phyloP scores from a whole-genome alignment of 78 protist species.

The Guillardia theta region DNA sequence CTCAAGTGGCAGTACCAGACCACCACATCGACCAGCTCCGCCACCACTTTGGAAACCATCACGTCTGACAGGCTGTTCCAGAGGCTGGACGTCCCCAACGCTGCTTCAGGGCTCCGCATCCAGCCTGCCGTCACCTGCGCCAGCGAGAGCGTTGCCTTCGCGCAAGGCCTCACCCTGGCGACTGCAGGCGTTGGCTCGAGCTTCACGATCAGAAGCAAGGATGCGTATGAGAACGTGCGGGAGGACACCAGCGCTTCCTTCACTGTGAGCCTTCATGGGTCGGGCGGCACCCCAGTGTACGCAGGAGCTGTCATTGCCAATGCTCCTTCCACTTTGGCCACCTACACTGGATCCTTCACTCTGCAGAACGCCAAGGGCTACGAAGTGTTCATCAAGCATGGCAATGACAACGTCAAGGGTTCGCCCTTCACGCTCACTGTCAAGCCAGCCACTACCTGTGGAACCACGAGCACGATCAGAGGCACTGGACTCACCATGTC shows the following conservation, averaged over 20 bases:
- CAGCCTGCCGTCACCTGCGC: neutral
- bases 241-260: neutral
- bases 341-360: neutral
- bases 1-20: neutral
- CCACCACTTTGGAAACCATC: neutral
- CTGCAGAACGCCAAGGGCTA: constrained; percentile 29
- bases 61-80: constrained; percentile 2
- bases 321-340: neutral
- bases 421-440: constrained; percentile 32
- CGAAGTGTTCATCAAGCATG: neutral
- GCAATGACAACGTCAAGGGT: neutral
- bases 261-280: neutral
- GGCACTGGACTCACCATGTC: neutral
- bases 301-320: neutral
- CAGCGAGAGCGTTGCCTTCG: neutral
- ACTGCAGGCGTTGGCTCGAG: neutral
- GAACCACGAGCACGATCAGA: neutral
- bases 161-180: neutral
- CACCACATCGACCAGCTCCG: neutral
- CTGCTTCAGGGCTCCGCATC: neutral
- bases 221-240: constrained; percentile 13
- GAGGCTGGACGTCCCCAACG: neutral
- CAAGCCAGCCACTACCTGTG: neutral
- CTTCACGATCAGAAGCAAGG: constrained; percentile 1
- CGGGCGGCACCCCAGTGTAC: neutral